phyloP scores from a whole-genome alignment of 495 filamentous ascomycete species.

The Aspergillus heteromorphus region DNA sequence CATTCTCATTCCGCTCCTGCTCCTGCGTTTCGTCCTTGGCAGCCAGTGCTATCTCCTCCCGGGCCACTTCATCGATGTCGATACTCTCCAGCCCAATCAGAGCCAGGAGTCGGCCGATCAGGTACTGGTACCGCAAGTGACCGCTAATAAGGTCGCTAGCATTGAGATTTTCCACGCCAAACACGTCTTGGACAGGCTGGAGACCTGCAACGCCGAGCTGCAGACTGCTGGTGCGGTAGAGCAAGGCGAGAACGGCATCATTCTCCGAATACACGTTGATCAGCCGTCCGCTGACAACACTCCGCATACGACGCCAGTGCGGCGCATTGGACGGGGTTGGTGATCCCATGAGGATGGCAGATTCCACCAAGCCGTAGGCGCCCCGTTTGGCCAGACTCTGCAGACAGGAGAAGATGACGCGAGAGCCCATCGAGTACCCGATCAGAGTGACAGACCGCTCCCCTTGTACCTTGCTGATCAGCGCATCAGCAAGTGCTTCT shows the following conservation, averaged over 20 bases:
- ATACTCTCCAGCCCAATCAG: conserved; percentile 65
- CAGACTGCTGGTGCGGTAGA: conserved; percentile 71
- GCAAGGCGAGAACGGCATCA: conserved; percentile 69
- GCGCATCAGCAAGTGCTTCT: conserved; percentile 73
- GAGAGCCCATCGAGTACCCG: conserved; percentile 87
- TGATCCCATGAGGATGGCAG: conserved; percentile 75
- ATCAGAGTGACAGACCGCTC: conserved; percentile 83
- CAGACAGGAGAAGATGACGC: conserved; percentile 80
- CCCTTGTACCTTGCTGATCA: conserved; percentile 84
- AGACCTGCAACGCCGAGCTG: conserved; percentile 74
- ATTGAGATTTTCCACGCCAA: conserved; percentile 70
- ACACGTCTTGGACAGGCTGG: conserved; percentile 57
- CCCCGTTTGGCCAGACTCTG: conserved; percentile 66
- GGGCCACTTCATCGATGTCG: conserved; percentile 48
- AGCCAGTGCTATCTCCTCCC: conserved; percentile 53
- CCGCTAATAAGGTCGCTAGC: conserved; percentile 67
- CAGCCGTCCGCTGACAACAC: conserved; percentile 66
- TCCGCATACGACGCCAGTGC: conserved; percentile 65
- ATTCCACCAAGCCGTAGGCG: conserved; percentile 83
- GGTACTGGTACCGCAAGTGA: conserved; percentile 64
- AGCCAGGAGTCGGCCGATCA: conserved; percentile 63
- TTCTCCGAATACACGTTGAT: conserved; percentile 76
- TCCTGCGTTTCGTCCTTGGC: conserved; percentile 52
- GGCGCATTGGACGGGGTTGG: conserved; percentile 63
- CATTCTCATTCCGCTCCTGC: conserved; percentile 42